phyloP scores from a whole-genome alignment of 2,329 filamentous ascomycete species.

The Microascus cirrosus region DNA sequence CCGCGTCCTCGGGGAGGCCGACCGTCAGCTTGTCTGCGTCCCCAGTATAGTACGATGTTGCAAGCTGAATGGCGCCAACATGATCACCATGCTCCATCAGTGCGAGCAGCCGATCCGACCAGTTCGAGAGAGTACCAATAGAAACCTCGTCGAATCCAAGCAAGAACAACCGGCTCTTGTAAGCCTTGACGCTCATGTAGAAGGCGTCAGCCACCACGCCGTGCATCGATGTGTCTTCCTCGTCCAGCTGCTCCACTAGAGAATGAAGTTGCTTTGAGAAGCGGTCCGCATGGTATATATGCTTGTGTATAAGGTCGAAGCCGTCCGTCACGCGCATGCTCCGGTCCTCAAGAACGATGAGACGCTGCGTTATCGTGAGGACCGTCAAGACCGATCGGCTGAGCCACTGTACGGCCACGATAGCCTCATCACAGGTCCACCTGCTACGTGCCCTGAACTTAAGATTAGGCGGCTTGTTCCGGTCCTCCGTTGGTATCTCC shows the following conservation, averaged over 20 bases:
- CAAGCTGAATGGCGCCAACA: constrained; percentile 79
- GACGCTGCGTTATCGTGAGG: constrained; percentile 84
- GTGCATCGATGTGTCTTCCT: constrained; percentile 81
- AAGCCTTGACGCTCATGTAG: constrained; percentile 93
- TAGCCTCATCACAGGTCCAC: constrained; percentile 90
- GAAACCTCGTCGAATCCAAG: constrained; percentile 90
- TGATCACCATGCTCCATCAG: constrained; percentile 97
- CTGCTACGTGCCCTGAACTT: constrained; percentile 73
- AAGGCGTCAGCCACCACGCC: constrained; percentile 95
- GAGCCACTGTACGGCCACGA: constrained; percentile 94
- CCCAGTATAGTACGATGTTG: constrained; percentile 84
- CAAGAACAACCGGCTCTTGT: constrained; percentile 87
- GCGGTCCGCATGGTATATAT: constrained; percentile 83
- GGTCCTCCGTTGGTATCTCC: constrained; percentile 55
- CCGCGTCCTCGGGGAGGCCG: constrained; percentile 76
- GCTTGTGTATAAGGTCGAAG: constrained; percentile 82
- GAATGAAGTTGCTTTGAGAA: constrained; percentile 80
- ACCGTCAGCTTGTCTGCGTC: constrained; percentile 91
- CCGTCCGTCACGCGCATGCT: constrained; percentile 86
- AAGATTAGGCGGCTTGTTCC: constrained; percentile 67
- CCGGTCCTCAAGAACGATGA: constrained; percentile 85
- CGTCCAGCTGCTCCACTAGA: constrained; percentile 79
- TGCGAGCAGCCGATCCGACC: constrained; percentile 87
- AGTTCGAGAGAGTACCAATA: constrained; percentile 87
- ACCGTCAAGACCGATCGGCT: constrained; percentile 86